Conservation (phyloP, 495 filamentous ascomycete species). For the Daldinia concentrica region DNA sequence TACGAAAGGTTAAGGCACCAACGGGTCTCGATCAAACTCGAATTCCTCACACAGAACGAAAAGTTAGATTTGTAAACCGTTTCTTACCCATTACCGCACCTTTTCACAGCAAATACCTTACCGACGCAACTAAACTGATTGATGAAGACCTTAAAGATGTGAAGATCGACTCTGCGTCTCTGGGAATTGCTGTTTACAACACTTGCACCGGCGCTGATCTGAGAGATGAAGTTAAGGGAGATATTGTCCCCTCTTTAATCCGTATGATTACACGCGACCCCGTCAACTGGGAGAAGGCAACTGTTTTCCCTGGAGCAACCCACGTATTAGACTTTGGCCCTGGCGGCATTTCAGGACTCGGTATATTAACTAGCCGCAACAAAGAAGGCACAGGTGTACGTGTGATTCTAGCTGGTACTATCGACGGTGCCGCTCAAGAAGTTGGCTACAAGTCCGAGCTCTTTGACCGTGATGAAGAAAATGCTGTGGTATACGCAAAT, state of each 20-base stretch:
- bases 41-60: conserved; percentile 92
- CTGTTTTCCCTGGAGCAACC: conserved; percentile 85
- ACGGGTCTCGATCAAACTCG: conserved; percentile 96
- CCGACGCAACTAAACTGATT: conserved; percentile 78
- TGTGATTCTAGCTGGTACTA: conserved; percentile 89
- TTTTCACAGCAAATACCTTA: conserved; percentile 95
- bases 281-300: conserved; percentile 95
- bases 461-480: conserved; percentile 91
- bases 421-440: conserved; percentile 87
- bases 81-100: conserved; percentile 98
- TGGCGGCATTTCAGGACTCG: conserved; percentile 93
- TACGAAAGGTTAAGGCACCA: conserved; percentile 95
- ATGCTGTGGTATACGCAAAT: conserved; percentile 93
- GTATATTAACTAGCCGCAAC: conserved; percentile 96
- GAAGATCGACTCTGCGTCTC: conserved; percentile 69
- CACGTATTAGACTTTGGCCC: conserved; percentile 97
- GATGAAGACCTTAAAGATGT: conserved; percentile 87
- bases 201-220: conserved; percentile 88
- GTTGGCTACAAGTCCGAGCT: conserved; percentile 97
- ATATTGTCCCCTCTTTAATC: conserved; percentile 81
- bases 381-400: conserved; percentile 98
- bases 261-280: conserved; percentile 93
- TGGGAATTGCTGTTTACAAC: conserved; percentile 85
- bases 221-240: conserved; percentile 64
- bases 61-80: conserved; percentile 94